These are phyloP conservation scores for Sisymbrium irio DNA, from an alignment of 345 rosid species.

Conservation along the genomic window DNA sequence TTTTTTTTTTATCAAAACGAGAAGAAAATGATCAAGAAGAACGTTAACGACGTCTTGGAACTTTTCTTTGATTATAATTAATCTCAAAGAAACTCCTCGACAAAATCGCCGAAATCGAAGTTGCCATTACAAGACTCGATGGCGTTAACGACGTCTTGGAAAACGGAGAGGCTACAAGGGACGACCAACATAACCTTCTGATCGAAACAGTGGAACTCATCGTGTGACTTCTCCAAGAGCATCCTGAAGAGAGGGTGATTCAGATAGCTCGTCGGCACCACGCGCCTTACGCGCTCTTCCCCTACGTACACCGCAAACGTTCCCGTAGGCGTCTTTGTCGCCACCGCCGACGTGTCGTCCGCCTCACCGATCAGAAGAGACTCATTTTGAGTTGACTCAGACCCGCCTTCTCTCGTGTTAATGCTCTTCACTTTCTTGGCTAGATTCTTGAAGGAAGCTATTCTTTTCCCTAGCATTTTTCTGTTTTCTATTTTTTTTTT, in stretches of 20 bases:
- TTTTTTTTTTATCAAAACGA: not conserved
- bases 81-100: conserved; percentile 62
- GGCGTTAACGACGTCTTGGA: conserved; percentile 68
- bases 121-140: conserved; percentile 61
- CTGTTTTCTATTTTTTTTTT: not conserved
- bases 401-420: conserved; percentile 26
- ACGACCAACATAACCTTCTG: conserved; percentile 61
- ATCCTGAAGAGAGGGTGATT: conserved; percentile 82
- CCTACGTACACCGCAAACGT: conserved; percentile 81
- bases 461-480: conserved; percentile 65
- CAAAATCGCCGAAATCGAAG: conserved; percentile 68
- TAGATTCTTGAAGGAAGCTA: conserved; percentile 69
- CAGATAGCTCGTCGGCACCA: conserved; percentile 69
- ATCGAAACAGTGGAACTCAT: conserved; percentile 58
- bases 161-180: conserved; percentile 70
- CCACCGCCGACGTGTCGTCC: conserved; percentile 16
- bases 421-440: conserved; percentile 68
- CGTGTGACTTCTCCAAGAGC: conserved; percentile 71
- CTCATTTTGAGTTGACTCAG: conserved; percentile 41
- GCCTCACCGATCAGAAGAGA: conserved; percentile 44
- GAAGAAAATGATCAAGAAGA: not conserved
- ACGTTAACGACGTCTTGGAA: not conserved
- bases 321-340: conserved; percentile 55
- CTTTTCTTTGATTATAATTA: not conserved
- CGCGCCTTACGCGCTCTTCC: conserved; percentile 61